Conservation (phyloP, 106 monocot species). For the Allium sativum region DNA sequence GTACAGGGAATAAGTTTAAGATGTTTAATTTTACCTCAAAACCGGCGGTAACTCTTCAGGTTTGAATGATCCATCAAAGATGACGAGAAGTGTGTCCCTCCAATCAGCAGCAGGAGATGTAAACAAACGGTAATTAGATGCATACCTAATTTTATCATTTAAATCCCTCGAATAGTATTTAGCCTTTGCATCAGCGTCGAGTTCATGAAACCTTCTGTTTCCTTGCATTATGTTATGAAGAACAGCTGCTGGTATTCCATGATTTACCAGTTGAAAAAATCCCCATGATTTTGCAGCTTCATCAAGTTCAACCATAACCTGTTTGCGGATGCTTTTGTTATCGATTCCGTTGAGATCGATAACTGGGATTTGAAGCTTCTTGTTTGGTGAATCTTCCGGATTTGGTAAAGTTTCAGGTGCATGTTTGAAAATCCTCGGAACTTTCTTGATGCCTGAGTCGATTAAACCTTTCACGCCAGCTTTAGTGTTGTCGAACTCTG, state of each 20-base stretch:
- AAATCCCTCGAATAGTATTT: constrained; percentile 7
- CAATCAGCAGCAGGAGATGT: constrained; percentile 5
- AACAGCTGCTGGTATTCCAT: constrained; percentile 9
- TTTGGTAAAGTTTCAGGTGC: constrained; percentile 3
- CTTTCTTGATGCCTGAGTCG: constrained; percentile 26
- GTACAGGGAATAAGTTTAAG: background rate
- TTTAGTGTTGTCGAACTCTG: constrained; percentile 43
- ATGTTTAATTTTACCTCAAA: background rate
- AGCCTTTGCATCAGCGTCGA: constrained; percentile 6
- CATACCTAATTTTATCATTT: constrained; percentile 5
- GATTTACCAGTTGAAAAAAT: constrained; percentile 26
- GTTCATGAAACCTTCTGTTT: constrained; percentile 17
- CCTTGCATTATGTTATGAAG: constrained; percentile 16
- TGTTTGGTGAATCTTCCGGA: background rate
- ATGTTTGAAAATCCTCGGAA: constrained; percentile 39
- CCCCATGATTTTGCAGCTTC: background rate
- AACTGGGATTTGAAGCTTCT: constrained; percentile 6
- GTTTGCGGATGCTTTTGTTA: background rate
- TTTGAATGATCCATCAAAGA: constrained; percentile 1
- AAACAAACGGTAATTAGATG: constrained; percentile 10
- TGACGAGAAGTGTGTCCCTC: constrained; percentile 10
- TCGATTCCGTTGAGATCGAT: constrained; percentile 14
- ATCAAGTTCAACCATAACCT: background rate
- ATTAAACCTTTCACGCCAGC: constrained; percentile 35
- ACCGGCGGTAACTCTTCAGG: constrained; percentile 6